A percentile compares a stretch with the other conserved stretches of the same genome.
Evolutionary conservation across 305 asterid genomes (phyloP).

Genomic region (Solanum aculeatissimum): DNA sequence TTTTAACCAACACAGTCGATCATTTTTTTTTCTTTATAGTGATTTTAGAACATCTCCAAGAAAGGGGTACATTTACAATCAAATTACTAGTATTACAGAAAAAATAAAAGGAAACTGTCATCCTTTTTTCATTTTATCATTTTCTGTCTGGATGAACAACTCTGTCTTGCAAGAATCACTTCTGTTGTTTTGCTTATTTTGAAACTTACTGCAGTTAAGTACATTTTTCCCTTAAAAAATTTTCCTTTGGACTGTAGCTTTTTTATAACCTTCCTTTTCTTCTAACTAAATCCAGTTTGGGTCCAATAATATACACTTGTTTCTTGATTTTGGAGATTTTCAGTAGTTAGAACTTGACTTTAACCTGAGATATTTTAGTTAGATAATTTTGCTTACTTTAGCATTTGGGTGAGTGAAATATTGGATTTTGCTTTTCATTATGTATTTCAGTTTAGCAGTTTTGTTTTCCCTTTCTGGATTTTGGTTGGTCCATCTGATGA

Average conservation of each 20-base stretch:
- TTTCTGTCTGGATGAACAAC: background rate
- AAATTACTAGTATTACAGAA: background rate
- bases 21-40: background rate
- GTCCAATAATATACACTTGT: constrained; percentile 6
- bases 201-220: background rate
- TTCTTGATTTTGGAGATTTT: background rate
- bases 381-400: background rate
- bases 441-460: background rate
- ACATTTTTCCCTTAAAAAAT: background rate
- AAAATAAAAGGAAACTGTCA: constrained; percentile 12
- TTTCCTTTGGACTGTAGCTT: background rate
- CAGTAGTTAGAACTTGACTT: background rate
- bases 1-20: background rate
- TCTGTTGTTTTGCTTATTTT: background rate
- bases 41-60: background rate
- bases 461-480: background rate
- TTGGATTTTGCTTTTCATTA: background rate
- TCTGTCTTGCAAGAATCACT: constrained; percentile 6
- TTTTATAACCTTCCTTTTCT: background rate
- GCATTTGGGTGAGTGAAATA: background rate
- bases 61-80: background rate
- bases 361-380: background rate
- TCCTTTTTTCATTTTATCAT: constrained; percentile 1
- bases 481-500: background rate
- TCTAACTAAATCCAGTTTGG: background rate